A percentile compares a stretch with the other conserved stretches of the same genome.
Conservation (phyloP, 495 filamentous ascomycete species). For the Annulohypoxylon bovei region DNA sequence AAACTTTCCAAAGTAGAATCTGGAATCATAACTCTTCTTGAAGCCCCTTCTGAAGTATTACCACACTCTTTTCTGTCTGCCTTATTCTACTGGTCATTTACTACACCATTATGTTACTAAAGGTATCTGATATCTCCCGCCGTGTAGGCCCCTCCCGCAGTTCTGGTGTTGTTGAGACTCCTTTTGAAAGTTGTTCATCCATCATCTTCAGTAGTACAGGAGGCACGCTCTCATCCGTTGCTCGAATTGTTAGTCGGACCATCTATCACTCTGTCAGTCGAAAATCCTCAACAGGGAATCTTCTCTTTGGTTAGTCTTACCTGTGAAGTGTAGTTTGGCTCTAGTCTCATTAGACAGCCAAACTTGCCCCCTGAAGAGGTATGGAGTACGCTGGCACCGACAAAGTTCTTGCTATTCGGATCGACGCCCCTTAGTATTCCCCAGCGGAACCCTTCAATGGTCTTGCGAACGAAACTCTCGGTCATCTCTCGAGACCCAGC, state of each 20-base stretch:
- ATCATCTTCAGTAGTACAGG: constrained; percentile 82
- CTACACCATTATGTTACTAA: constrained; percentile 61
- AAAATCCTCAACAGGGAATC: background rate
- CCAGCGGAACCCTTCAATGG: constrained; percentile 87
- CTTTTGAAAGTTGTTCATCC: constrained; percentile 76
- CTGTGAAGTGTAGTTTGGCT: constrained; percentile 92
- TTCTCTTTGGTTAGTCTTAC: constrained; percentile 56
- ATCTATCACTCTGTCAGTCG: constrained; percentile 69
- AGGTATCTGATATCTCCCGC: constrained; percentile 58
- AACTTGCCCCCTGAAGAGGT: constrained; percentile 87
- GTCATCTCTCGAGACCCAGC: constrained; percentile 62
- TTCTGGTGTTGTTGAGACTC: constrained; percentile 55
- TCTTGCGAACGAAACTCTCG: constrained; percentile 68
- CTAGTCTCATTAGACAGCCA: constrained; percentile 90
- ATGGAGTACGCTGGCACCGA: constrained; percentile 90
- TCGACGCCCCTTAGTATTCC: constrained; percentile 86
- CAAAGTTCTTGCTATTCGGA: constrained; percentile 90
- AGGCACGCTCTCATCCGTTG: constrained; percentile 90
- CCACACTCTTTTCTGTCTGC: background rate
- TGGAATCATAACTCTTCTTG: constrained; percentile 21
- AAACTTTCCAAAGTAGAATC: constrained; percentile 8
- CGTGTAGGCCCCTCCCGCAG: constrained; percentile 47
- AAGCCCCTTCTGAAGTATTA: constrained; percentile 14
- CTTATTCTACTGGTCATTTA: constrained; percentile 30
- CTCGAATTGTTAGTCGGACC: constrained; percentile 92